Base-by-base conservation (phyloP, 179 eudicot species). In the Spergularia azorica region DNA sequence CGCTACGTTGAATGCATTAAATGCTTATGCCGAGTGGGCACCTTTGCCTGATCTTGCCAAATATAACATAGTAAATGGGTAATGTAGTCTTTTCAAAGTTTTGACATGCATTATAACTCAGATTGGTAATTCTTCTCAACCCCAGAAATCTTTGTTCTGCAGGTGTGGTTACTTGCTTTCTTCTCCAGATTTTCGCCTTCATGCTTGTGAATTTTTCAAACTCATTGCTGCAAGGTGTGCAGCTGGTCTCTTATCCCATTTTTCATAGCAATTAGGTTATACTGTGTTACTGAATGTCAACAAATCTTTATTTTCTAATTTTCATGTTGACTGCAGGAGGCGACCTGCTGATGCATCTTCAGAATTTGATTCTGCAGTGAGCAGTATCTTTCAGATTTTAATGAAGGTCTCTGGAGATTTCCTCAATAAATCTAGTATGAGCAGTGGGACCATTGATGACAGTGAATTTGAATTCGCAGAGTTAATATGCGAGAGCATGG, bases 11-110 rank as follows among this genome's bases (percentile, higher is more conserved):
- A 94, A 94, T 88, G 98, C 99, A 79, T 57, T 96, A 76, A 96
- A 90, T 84, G 98, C 99, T 59, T 96, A 94, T 87, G 96, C 93
- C 41, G 99, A 96, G 76, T 96, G 99, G 99, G 99, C 96, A 75
- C 99, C 98, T 52, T 77, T 96, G 83, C 87, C 93, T 38, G 97
- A 94, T 86, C 96, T 96, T 84, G 87, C 91, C 72, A 92, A 90
- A 88, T 87, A 85, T 84, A 95, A 95, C 79, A 88, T 90, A 54
- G 83, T 96, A 73, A 89, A 93, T 62, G 99, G 99, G 99, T 95
- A 93, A 55, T 63, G 55, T 75, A 61, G 70, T 63, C 50, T 60
- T 56, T 73, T 41, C 21, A 9, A 59, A 21, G 38, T 46, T 54
- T 55, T 43, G 57, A 54, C 48, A 26, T 52, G 74, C 51, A 55